Percentiles rank a stretch among this genome's conserved stretches.
Evolutionary conservation across 2,329 filamentous ascomycete genomes (phyloP).

Genomic region (Aspergillus novofumigatus): DNA sequence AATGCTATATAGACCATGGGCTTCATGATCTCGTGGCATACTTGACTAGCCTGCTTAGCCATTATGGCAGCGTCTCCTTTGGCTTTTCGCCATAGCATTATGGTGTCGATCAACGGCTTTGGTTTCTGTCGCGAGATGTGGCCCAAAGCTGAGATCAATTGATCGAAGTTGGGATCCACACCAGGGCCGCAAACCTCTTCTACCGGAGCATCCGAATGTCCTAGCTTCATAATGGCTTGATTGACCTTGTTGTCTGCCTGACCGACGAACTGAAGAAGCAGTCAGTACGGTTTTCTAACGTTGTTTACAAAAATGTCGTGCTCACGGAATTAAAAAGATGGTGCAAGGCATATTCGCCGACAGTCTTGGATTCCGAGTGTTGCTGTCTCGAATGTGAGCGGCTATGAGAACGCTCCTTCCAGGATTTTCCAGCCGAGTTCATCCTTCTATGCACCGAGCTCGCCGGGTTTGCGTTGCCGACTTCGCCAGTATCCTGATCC

Average conservation of each 20-base stretch:
- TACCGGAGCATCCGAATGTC: constrained; percentile 76
- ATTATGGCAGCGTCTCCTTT: constrained; percentile 85
- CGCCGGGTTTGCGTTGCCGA: constrained; percentile 20
- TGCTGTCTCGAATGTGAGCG: constrained; percentile 69
- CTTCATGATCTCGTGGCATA: constrained; percentile 14
- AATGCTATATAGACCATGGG: too few species aligned
- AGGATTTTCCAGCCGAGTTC: constrained; percentile 62
- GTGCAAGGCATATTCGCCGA: constrained; percentile 96
- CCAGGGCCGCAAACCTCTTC: constrained; percentile 88
- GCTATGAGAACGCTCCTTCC: constrained; percentile 69
- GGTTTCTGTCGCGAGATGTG: constrained; percentile 94
- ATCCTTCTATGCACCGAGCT: constrained; percentile 33
- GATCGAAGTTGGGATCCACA: constrained; percentile 84
- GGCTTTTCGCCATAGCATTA: constrained; percentile 96
- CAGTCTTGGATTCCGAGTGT: constrained; percentile 77
- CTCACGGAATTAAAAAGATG: constrained; percentile 87
- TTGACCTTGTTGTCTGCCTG: constrained; percentile 96
- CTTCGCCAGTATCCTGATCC: constrained; percentile 33
- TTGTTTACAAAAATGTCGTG: constrained; percentile 13
- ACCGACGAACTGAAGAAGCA: constrained; percentile 67
- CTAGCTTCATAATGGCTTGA: constrained; percentile 74
- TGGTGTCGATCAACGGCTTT: constrained; percentile 89
- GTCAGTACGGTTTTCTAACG: constrained; percentile 27
- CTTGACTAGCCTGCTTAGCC: constrained; percentile 46
- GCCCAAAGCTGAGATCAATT: constrained; percentile 85